A percentile compares a stretch with the other conserved stretches of the same genome.
Evolutionary conservation across 139 green algal species (phyloP).

Genomic region (Chlamydomonas sp.): DNA sequence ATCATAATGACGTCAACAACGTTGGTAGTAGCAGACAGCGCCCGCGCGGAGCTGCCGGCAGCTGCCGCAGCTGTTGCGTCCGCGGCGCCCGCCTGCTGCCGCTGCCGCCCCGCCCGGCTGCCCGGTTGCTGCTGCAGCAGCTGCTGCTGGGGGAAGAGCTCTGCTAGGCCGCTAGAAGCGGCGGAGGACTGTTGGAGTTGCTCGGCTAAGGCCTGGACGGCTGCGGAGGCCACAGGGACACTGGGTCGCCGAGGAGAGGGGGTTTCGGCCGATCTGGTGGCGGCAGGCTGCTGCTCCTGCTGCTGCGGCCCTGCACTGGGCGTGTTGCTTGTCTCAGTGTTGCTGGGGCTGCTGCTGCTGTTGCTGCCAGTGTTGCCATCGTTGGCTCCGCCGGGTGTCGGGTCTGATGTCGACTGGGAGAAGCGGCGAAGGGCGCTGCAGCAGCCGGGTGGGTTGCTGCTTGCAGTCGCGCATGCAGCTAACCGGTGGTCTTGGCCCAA

Average conservation of each 20-base stretch:
- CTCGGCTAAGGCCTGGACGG: neutral
- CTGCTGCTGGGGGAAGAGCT: neutral
- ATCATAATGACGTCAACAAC: conserved; percentile 20
- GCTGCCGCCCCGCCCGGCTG: neutral
- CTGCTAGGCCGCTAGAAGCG: conserved; percentile 7
- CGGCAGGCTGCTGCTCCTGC: neutral
- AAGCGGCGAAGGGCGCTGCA: no score
- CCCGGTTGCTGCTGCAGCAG: neutral
- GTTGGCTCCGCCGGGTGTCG: no score
- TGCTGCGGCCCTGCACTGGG: neutral
- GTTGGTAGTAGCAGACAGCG: neutral
- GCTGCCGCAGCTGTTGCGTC: neutral
- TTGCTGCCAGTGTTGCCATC: no score
- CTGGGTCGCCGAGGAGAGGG: neutral
- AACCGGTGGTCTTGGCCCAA: no score
- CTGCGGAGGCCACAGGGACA: neutral
- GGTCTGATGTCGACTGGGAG: no score
- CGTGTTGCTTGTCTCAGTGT: no score
- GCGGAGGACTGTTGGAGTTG: conserved; percentile 14
- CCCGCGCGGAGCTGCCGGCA: neutral
- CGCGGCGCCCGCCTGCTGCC: neutral
- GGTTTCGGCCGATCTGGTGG: neutral
- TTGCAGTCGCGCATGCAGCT: no score
- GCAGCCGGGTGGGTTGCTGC: no score
- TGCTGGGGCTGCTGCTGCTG: no score